Evolutionary conservation across 495 filamentous ascomycete species (phyloP), one percentile per base, ranked within the genome.

Genomic region (Hypoxylon subgilvum): DNA sequence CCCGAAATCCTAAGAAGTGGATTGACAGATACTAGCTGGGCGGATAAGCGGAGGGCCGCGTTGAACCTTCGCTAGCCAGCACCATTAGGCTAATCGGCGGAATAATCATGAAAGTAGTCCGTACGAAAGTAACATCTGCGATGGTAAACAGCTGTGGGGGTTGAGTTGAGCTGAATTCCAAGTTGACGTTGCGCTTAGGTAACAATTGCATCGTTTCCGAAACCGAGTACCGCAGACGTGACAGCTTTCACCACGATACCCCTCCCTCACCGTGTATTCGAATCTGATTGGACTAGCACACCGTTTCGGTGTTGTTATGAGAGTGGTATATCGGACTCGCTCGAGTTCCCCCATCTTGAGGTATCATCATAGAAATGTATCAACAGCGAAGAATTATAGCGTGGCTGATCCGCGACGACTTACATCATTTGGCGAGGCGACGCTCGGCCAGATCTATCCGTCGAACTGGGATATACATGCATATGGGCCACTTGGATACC

Each of bases 361-460:
- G n/a, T n/a, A n/a, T n/a, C n/a, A n/a, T n/a, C n/a, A n/a, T n/a
- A n/a, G n/a, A n/a, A n/a, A n/a, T n/a, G n/a, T n/a, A n/a, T n/a
- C n/a, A n/a, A n/a, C n/a, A n/a, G n/a, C 23, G 36, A 38, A 23
- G 5, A 8, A 16, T n/a, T 35, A 41, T 60, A 35, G 48, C 43
- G 30, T 27, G 19, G 53, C 42, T 38, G 53, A 57, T 63, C 60
- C 4, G n/a, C 10, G 25, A 14, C 0, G 22, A 53, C 49, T 63
- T 63, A 63, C 60, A 63, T 63, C 60, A 63, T 58, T 63, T 63
- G 35, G 47, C 43, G 43, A 57, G 35, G 47, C 43, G 43, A 57
- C 43, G 31, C 44, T 53, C 13, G 30, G 17, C 36, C 22, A 58
- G 53, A 63, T 63, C 60, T 52, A 35, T 6, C 39, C 40, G 35